Evolutionary conservation across 164 flowering plant species (phyloP).

Genomic region (Nymphaea thermarum): DNA sequence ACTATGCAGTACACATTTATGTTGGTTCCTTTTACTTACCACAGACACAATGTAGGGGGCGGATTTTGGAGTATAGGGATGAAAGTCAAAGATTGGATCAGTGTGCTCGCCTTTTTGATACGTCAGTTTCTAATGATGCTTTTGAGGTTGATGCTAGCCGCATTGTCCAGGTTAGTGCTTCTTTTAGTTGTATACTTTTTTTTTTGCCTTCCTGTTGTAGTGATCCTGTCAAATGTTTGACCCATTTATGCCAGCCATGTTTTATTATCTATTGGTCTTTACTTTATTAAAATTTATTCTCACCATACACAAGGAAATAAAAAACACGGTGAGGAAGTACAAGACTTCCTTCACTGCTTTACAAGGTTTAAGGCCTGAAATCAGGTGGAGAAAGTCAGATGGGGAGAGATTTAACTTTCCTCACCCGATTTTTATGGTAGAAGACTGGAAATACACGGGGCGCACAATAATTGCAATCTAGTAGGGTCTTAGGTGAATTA

Average conservation of each 20-base stretch:
- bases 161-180: conserved; percentile 54
- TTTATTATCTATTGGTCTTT: background rate
- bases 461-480: too few relatives aligned
- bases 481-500: too few relatives aligned
- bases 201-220: background rate
- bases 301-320: background rate
- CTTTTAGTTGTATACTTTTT: background rate
- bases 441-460: too few relatives aligned
- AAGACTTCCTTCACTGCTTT: too few relatives aligned
- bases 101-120: conserved; percentile 87
- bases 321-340: background rate
- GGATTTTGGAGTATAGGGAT: conserved; percentile 71
- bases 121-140: conserved; percentile 67
- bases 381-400: too few relatives aligned
- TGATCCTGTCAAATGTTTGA: background rate
- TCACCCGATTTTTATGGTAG: too few relatives aligned
- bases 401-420: too few relatives aligned
- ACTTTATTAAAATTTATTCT: background rate
- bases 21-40: background rate
- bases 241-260: background rate
- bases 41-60: conserved; percentile 38
- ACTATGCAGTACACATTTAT: background rate
- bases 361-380: too few relatives aligned
- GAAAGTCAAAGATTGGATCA: conserved; percentile 93
- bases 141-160: conserved; percentile 83